Evolutionary conservation across 768 basidiomycete genomes (phyloP), one percentile per base, ranked within the genome.

Genomic region (Tulasnella calospora): DNA sequence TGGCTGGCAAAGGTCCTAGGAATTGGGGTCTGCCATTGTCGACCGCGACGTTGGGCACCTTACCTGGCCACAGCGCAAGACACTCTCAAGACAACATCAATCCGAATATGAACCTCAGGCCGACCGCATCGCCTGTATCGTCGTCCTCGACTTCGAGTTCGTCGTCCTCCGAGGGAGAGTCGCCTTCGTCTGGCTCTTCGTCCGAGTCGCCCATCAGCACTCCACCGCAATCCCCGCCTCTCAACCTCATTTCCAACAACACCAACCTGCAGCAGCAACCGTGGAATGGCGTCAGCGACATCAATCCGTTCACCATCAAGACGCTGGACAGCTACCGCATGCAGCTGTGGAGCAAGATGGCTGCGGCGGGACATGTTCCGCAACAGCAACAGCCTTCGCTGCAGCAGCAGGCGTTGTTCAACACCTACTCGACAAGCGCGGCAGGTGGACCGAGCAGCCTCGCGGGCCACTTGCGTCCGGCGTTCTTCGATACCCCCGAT

Each of bases 341-440:
- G 93, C 95, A 97, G 80, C 87, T 98, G 0, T 97, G 95, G 96
- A 89, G 91, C 44, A 90, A 92, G 85, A 93, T 97, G 90, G 94
- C 94, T 0, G 88, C 90, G 41, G 94, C 94, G 81, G 92, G 73
- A 23, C 84, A 9, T 81, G 82, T 44, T 80, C 82, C 12, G n/a
- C n/a, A n/a, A n/a, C n/a, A n/a, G 70, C 79, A 72, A 30, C 79
- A 80, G 77, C 79, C 35, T 23, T 78, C 15, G 3, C 83, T 85
- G 69, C 79, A 79, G 38, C 79, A 80, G 79, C 79, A 72, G 35
- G 57, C 33, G 35, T 89, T 77, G 83, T 80, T 79, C 84, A 79
- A 67, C 33, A 46, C 57, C 15, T 51, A 78, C 83, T 83, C 86
- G n/a, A 84, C 84, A 33, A 47, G 40, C 30, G 51, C 30, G 40